Conservation (phyloP, 345 rosid genomes). For the Eucalyptus paniculata region DNA sequence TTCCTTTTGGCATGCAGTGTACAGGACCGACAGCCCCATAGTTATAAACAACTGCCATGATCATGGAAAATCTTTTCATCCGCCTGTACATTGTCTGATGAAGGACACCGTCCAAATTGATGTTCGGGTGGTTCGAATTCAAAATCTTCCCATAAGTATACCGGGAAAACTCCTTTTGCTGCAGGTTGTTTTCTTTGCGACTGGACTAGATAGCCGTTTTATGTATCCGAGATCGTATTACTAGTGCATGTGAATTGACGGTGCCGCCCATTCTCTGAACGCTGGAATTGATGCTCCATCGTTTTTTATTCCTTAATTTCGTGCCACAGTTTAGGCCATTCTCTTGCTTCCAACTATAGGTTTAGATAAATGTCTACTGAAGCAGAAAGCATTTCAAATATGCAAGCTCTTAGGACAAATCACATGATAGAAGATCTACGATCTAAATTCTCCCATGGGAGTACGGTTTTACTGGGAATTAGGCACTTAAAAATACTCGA, state of each 20-base stretch:
- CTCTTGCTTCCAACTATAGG: neutral
- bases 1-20: neutral
- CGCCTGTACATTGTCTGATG: neutral
- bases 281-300: neutral
- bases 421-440: neutral
- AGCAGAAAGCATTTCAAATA: neutral
- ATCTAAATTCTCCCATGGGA: neutral
- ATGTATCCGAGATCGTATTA: neutral
- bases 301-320: neutral
- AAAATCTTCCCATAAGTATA: neutral
- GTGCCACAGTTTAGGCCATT: neutral
- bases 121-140: neutral
- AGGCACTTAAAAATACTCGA: neutral
- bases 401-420: neutral
- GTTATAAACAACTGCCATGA: neutral
- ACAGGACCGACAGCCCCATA: neutral
- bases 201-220: neutral
- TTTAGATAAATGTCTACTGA: neutral
- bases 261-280: neutral
- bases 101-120: neutral
- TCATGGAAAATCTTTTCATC: neutral
- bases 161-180: neutral
- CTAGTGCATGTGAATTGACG: neutral
- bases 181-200: neutral
- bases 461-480: neutral